Percentiles rank a stretch among this genome's conserved stretches.
phyloP scores from a whole-genome alignment of 2,329 filamentous ascomycete genomes.

The Zasmidium citrigriseum region DNA sequence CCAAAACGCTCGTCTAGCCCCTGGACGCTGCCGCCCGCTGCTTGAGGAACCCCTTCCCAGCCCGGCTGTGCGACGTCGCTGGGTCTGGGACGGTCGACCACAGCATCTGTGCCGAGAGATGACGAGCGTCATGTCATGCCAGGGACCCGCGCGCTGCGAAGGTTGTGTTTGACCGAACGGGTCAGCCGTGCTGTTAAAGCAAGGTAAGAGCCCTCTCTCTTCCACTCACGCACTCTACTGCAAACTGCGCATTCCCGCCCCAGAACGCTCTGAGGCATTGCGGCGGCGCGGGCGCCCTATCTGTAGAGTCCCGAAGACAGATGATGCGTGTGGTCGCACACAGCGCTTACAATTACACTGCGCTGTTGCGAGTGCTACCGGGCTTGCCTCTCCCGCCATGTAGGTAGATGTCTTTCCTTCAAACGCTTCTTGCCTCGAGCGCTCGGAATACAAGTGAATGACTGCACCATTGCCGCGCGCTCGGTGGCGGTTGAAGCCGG shows the following conservation, averaged over 20 bases:
- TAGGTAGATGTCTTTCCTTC: constrained; percentile 6
- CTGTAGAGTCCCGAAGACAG: neutral
- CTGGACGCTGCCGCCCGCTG: neutral
- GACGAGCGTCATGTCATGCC: neutral
- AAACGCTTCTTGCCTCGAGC: constrained; percentile 2
- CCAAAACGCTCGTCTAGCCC: constrained; percentile 5
- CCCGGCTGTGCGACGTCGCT: neutral
- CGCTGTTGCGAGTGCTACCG: neutral
- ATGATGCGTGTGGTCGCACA: constrained; percentile 7
- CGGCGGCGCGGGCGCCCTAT: neutral
- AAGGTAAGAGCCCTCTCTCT: constrained; percentile 1
- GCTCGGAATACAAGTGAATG: constrained; percentile 2
- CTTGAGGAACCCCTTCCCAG: neutral
- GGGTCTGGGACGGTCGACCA: neutral
- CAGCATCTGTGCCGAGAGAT: constrained; percentile 7
- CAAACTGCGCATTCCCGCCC: constrained; percentile 3
- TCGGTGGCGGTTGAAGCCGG: constrained; percentile 4
- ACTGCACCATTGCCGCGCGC: neutral
- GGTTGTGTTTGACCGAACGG: constrained; percentile 1
- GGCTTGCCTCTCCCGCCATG: neutral
- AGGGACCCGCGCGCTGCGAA: neutral
- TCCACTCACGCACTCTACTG: neutral
- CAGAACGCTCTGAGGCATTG: neutral
- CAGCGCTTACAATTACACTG: constrained; percentile 2
- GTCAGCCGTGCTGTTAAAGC: constrained; percentile 1